Percentiles rank a stretch among this genome's conserved stretches.
Evolutionary conservation across 2,329 filamentous ascomycete genomes (phyloP).

Genomic region (Cryphonectria nitschkei): DNA sequence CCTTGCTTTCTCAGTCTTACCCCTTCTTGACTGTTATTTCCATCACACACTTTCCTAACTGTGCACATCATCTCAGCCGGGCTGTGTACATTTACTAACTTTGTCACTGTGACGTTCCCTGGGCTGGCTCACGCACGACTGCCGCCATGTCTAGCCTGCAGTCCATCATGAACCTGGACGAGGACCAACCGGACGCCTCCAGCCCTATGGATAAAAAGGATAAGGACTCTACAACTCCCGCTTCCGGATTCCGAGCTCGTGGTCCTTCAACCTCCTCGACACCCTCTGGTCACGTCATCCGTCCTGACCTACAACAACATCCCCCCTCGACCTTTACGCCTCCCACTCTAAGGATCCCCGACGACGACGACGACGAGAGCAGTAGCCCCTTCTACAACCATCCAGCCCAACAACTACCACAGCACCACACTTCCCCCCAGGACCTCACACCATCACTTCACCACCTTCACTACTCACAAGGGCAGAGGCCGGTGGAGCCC

Average conservation of each 20-base stretch:
- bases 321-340: conserved; percentile 26
- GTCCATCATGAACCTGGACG: conserved; percentile 61
- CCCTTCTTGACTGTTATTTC: conserved; percentile 38
- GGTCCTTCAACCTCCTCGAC: conserved; percentile 41
- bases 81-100: conserved; percentile 52
- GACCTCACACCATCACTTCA: conserved; percentile 18
- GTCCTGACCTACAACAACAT: conserved; percentile 38
- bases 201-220: conserved; percentile 50
- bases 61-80: conserved; percentile 41
- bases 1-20: conserved; percentile 32
- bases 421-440: neutral
- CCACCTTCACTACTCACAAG: conserved; percentile 4
- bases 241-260: conserved; percentile 41
- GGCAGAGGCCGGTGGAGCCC: conserved; percentile 31
- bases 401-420: conserved; percentile 14
- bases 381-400: conserved; percentile 33
- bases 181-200: conserved; percentile 48
- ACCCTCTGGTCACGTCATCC: conserved; percentile 45
- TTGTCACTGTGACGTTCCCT: conserved; percentile 46
- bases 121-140: conserved; percentile 41
- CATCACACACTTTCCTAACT: conserved; percentile 39
- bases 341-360: conserved; percentile 39
- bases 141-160: conserved; percentile 57
- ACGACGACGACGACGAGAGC: conserved; percentile 5
- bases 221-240: conserved; percentile 44